Base-by-base conservation (phyloP, 768 basidiomycete species). In the Coprinopsis sp. region DNA sequence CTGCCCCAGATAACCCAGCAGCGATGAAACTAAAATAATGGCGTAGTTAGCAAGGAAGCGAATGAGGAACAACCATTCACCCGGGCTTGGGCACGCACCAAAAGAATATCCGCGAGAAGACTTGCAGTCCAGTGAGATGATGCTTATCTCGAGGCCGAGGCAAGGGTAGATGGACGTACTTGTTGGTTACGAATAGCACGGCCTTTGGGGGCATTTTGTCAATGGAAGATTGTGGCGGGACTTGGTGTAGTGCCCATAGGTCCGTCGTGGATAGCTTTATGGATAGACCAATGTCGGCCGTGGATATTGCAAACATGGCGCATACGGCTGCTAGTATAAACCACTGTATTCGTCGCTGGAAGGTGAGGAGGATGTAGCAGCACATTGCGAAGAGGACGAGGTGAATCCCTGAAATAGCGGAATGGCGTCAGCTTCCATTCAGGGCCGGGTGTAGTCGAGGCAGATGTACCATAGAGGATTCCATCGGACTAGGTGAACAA, bases 1-100 rank as follows among this genome's bases (percentile, higher is more conserved):
- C 45, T 51, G 24, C 50, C 50, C 50, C 50, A 51, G 6, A 51
- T 46, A 37, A 51, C 38, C 33, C 44, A 51, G 36, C 50, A 51
- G 13, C 50, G 50, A 37, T 51, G 40, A 33, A 51, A 46, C 50
- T 51, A 25, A 12, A 6, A 21, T n/a, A 44, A 30, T 6, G 21
- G 39, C 11, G 6, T 19, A 2, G 29, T 21, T 4, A 39, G 19
- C 18, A 31, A 31, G 37, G 3, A 19, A 6, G 16, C 22, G 22
- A 13, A 33, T 11, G 10, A 18, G 11, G 29, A 44, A 18, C 16
- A 7, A 14, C 21, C 14, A 12, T 7, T 19, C 10, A 27, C n/a
- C 23, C 8, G 14, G 22, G 24, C 23, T 8, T 30, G 13, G 25
- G 23, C 8, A 37, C 31, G 38, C 31, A 46, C 50, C 31, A 51